These are phyloP conservation scores for Boechera divaricarpa DNA, from an alignment of 345 rosid genomes.

Conservation along the genomic window DNA sequence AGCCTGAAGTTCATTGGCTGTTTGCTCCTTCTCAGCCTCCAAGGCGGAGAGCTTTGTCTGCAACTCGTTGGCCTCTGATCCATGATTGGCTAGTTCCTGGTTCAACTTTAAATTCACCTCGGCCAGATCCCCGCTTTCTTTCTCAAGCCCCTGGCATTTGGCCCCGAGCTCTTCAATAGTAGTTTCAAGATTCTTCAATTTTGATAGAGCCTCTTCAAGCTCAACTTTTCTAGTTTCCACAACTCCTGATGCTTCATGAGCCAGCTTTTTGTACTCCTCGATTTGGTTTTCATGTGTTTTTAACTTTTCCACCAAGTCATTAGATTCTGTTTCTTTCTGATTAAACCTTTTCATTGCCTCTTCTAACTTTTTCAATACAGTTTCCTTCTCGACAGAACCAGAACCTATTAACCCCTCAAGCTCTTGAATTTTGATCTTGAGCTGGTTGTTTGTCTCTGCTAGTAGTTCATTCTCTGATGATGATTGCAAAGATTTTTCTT, in stretches of 20 bases:
- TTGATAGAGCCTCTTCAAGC: constrained; percentile 67
- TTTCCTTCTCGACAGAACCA: constrained; percentile 72
- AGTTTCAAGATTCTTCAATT: constrained; percentile 65
- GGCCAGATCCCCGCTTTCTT: constrained; percentile 75
- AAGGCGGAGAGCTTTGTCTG: constrained; percentile 58
- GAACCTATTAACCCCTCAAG: constrained; percentile 69
- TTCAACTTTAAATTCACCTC: constrained; percentile 78
- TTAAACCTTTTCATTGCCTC: constrained; percentile 59
- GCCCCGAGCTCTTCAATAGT: constrained; percentile 63
- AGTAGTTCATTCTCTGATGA: constrained; percentile 69
- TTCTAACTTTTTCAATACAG: constrained; percentile 55
- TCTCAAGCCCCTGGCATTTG: constrained; percentile 66
- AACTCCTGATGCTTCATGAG: constrained; percentile 59
- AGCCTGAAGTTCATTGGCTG: constrained; percentile 60
- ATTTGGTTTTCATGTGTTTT: constrained; percentile 61
- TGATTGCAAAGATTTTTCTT: constrained; percentile 63
- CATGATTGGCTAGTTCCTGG: constrained; percentile 69
- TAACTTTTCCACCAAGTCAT: constrained; percentile 65
- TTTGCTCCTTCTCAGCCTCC: constrained; percentile 66
- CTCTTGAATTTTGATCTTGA: constrained; percentile 74
- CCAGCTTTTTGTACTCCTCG: constrained; percentile 59
- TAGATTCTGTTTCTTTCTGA: constrained; percentile 63
- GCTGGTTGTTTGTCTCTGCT: constrained; percentile 78
- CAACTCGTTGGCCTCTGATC: constrained; percentile 64
- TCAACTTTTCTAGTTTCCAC: constrained; percentile 62